phyloP scores from a whole-genome alignment of 768 basidiomycete genomes.

The Lyophyllum semitale region DNA sequence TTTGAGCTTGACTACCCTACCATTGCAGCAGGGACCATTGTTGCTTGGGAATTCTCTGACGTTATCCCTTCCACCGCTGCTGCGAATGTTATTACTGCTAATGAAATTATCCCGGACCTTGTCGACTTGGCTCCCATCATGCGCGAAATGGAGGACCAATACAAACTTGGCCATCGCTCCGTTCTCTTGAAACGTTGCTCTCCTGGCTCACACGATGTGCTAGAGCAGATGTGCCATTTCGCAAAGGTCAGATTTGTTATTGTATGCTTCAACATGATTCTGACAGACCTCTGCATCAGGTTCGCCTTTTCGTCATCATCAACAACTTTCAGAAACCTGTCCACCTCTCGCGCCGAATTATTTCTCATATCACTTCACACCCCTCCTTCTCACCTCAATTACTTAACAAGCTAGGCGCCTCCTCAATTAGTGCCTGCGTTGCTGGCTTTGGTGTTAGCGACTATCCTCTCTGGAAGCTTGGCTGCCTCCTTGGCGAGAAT shows the following conservation, averaged over 20 bases:
- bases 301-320: slow-evolving; percentile 4
- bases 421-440: background rate
- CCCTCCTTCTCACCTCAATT: background rate
- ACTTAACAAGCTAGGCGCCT: background rate
- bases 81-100: slow-evolving; percentile 1
- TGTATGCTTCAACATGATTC: background rate
- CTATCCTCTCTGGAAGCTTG: slow-evolving; percentile 15
- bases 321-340: slow-evolving; percentile 10
- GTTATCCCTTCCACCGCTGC: background rate
- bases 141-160: background rate
- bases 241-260: background rate
- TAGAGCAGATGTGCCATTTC: background rate
- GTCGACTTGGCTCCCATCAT: background rate
- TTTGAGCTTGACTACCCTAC: background rate
- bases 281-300: background rate
- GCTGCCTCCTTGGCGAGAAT: slow-evolving; percentile 20
- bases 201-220: background rate
- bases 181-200: background rate
- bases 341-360: background rate
- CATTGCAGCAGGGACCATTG: background rate
- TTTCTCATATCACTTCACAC: background rate
- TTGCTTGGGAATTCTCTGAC: background rate
- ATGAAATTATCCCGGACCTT: slow-evolving; percentile 3
- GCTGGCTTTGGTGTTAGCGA: slow-evolving; percentile 11
- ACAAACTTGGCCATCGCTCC: background rate